These are phyloP conservation scores for Picea glauca DNA, from an alignment of 75 land plant genomes.

Conservation along the genomic window DNA sequence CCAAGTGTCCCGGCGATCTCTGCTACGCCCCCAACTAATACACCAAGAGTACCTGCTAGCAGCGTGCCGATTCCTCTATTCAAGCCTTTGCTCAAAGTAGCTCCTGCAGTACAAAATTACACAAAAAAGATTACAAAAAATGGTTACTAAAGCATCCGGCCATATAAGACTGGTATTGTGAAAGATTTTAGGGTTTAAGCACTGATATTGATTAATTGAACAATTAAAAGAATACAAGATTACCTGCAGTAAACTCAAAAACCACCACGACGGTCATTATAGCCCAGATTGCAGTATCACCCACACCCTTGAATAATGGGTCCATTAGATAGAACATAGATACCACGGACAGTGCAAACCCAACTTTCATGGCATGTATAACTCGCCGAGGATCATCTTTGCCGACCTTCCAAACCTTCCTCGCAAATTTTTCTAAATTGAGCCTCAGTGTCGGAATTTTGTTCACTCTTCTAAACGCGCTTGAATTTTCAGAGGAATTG, in stretches of 20 bases:
- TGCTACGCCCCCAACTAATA: conserved; percentile 32
- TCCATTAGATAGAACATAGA: conserved; percentile 48
- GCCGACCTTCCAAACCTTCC: neutral
- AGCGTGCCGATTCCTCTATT: conserved; percentile 56
- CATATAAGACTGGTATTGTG: too few species aligned
- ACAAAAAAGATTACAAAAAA: too few species aligned
- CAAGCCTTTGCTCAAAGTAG: conserved; percentile 57
- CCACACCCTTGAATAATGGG: conserved; percentile 36
- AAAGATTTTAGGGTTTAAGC: too few species aligned
- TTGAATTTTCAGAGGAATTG: neutral
- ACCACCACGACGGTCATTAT: conserved; percentile 69
- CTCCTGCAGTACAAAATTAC: conserved; percentile 25
- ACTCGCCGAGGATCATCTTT: conserved; percentile 23
- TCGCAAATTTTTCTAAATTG: neutral
- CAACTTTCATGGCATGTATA: conserved; percentile 50
- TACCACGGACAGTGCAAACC: conserved; percentile 41
- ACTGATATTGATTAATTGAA: too few species aligned
- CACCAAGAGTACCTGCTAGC: conserved; percentile 46
- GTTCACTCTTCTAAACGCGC: neutral
- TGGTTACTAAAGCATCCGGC: neutral
- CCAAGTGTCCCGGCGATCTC: conserved; percentile 24
- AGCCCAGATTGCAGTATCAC: conserved; percentile 68
- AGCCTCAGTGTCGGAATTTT: neutral
- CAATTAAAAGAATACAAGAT: neutral
- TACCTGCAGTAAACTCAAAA: conserved; percentile 59